These are phyloP conservation scores for Symbiodinium pilosum DNA, from an alignment of 73 alveolate species.

Conservation along the genomic window DNA sequence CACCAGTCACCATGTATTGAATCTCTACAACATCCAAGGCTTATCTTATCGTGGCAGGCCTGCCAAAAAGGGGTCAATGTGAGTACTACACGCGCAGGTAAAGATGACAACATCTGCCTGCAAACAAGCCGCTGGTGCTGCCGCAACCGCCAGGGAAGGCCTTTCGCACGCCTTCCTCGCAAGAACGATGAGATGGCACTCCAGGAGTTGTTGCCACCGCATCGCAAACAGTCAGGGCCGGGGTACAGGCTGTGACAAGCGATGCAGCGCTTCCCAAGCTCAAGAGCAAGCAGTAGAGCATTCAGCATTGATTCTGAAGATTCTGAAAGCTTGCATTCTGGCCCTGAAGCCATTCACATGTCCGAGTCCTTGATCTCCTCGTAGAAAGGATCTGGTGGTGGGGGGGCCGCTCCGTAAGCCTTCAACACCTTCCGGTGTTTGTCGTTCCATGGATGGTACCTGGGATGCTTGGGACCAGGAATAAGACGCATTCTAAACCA, in stretches of 20 bases:
- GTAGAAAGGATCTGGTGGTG: conserved; percentile 80
- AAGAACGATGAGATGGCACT: too few relatives aligned
- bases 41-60: too few relatives aligned
- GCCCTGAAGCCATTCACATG: neutral
- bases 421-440: conserved; percentile 77
- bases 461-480: neutral
- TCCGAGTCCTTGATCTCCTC: conserved; percentile 57
- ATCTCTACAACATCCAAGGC: too few relatives aligned
- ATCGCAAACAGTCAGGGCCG: too few relatives aligned
- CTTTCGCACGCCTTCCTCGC: conserved; percentile 50
- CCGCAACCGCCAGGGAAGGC: conserved; percentile 93
- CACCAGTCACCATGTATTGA: too few relatives aligned
- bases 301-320: too few relatives aligned
- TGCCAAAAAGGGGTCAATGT: too few relatives aligned
- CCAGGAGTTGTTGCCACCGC: too few relatives aligned
- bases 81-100: too few relatives aligned
- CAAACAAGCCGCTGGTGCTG: conserved; percentile 30
- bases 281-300: too few relatives aligned
- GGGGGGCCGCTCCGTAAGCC: conserved; percentile 82
- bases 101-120: too few relatives aligned
- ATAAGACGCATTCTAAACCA: neutral
- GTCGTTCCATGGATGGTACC: conserved; percentile 93
- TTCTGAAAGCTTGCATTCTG: neutral
- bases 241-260: too few relatives aligned
- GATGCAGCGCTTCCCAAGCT: neutral